Conservation (phyloP, 495 filamentous ascomycete species). For the Penicillium manginii region DNA sequence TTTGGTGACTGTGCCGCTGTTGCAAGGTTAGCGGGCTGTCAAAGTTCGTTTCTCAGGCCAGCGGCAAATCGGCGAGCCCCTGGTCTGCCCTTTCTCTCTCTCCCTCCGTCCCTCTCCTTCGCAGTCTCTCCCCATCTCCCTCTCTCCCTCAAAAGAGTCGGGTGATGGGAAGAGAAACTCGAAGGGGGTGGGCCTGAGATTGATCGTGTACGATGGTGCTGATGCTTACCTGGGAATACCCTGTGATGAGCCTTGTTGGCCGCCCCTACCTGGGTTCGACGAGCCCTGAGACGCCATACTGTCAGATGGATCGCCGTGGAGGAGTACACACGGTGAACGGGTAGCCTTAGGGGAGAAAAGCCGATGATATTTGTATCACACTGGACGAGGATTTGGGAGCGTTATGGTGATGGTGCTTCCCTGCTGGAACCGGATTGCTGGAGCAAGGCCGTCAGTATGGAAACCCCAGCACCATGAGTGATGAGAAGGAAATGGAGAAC, state of each 20-base stretch:
- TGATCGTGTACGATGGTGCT: not conserved
- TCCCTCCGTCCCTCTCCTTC: too few species aligned
- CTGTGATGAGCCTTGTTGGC: not conserved
- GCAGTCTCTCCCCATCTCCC: too few species aligned
- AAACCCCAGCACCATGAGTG: not conserved
- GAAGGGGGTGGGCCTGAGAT: not conserved
- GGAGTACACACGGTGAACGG: not conserved
- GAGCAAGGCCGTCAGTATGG: not conserved
- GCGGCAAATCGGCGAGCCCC: too few species aligned
- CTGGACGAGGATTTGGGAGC: not conserved
- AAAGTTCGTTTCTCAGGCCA: too few species aligned
- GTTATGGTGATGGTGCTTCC: not conserved
- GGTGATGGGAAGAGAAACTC: not conserved
- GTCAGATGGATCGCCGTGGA: not conserved
- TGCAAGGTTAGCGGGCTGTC: not conserved
- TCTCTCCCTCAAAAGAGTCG: not conserved
- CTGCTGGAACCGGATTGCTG: not conserved
- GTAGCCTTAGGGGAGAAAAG: not conserved
- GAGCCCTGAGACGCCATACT: not conserved
- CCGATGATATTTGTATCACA: not conserved
- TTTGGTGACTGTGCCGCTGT: conserved; percentile 4
- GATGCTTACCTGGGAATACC: not conserved
- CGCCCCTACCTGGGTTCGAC: not conserved
- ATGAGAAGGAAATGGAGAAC: not conserved
- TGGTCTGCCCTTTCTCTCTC: too few species aligned